Evolutionary conservation across 2,329 filamentous ascomycete genomes (phyloP).

Genomic region (Exophiala calicioides): DNA sequence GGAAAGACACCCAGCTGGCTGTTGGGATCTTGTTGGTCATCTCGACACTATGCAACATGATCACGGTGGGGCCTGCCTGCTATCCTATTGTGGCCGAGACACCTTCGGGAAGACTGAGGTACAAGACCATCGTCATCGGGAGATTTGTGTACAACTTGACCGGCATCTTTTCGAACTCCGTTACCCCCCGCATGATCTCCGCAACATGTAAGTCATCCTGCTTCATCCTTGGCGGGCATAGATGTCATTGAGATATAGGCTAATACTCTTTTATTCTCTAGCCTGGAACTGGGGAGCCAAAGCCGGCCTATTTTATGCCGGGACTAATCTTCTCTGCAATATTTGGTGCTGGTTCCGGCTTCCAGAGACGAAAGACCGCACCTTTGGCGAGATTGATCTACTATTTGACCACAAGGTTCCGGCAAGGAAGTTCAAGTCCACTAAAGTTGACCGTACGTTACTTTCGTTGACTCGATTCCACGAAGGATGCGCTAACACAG

Average conservation of each 20-base stretch:
- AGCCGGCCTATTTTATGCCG: constrained; percentile 38
- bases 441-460: constrained; percentile 17
- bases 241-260: too few relatives aligned
- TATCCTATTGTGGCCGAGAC: constrained; percentile 57
- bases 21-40: constrained; percentile 47
- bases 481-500: too few relatives aligned
- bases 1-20: constrained; percentile 33
- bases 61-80: constrained; percentile 57
- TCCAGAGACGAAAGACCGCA: constrained; percentile 29
- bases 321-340: constrained; percentile 32
- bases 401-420: constrained; percentile 31
- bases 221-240: too few relatives aligned
- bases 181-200: constrained; percentile 37
- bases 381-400: constrained; percentile 23
- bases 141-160: constrained; percentile 54
- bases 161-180: constrained; percentile 49
- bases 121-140: constrained; percentile 58
- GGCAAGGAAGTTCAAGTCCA: constrained; percentile 41
- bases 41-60: constrained; percentile 58
- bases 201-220: constrained; percentile 14
- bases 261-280: too few relatives aligned
- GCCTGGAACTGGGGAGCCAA: constrained; percentile 38
- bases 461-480: too few relatives aligned
- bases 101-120: constrained; percentile 56
- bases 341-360: constrained; percentile 37